Conservation (phyloP, 495 filamentous ascomycete species). For the Astrothelium macrocarpum region DNA sequence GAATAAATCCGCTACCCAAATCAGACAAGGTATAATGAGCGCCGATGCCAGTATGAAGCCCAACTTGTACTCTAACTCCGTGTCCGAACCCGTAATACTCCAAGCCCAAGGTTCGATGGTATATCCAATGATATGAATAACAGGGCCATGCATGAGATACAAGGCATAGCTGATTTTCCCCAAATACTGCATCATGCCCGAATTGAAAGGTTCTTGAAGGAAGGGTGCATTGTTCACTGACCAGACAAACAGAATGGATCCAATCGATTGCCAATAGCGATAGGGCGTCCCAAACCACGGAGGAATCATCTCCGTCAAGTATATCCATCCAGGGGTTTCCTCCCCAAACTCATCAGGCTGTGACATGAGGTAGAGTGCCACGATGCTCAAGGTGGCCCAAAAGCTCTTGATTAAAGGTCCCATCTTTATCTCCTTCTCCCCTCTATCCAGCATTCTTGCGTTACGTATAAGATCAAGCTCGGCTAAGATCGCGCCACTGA, state of each 20-base stretch:
- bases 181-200: constrained; percentile 15
- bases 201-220: constrained; percentile 21
- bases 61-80: not conserved
- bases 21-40: not conserved
- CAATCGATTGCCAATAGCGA: not conserved
- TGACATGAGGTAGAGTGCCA: constrained; percentile 2
- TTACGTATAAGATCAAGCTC: constrained; percentile 34
- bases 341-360: constrained; percentile 1
- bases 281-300: not conserved
- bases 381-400: not conserved
- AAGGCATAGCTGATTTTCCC: constrained; percentile 18
- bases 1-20: not conserved
- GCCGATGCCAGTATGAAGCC: not conserved
- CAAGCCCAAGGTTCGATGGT: not conserved
- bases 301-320: not conserved
- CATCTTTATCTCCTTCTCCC: not conserved
- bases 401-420: not conserved
- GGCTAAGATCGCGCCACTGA: constrained; percentile 39
- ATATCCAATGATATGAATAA: constrained; percentile 7
- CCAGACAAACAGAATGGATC: not conserved
- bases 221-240: not conserved
- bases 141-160: constrained; percentile 22
- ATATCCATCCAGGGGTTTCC: not conserved
- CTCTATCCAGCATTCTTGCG: not conserved
- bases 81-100: not conserved